Conservation (phyloP, 2,329 filamentous ascomycete genomes). For the Cladobotryum mycophilum region DNA sequence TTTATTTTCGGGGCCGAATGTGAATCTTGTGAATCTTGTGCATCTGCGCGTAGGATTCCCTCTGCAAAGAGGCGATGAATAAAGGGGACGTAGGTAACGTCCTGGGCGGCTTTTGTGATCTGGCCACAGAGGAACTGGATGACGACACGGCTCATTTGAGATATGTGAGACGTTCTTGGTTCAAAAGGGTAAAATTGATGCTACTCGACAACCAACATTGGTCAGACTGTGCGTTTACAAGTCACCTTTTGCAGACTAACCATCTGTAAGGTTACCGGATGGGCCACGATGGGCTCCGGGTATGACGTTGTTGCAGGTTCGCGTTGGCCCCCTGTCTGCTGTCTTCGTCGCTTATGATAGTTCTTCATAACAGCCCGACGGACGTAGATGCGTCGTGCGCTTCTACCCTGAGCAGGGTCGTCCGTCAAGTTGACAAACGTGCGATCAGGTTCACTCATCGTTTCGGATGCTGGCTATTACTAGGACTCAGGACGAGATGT, state of each 20-base stretch:
- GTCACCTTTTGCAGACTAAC: no score
- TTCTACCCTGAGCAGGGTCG: conserved; percentile 1
- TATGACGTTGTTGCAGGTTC: not conserved
- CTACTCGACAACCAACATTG: no score
- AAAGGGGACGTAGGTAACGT: conserved; percentile 1
- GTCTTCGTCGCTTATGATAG: conserved; percentile 4
- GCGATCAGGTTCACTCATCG: not conserved
- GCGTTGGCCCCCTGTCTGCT: not conserved
- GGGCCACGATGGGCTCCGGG: no score
- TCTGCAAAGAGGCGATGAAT: not conserved
- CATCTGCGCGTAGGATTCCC: no score
- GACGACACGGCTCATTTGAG: conserved; percentile 2
- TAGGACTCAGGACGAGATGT: no score
- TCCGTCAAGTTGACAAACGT: conserved; percentile 7
- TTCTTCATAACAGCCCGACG: conserved; percentile 8
- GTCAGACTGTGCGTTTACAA: no score
- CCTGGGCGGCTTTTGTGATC: conserved; percentile 1
- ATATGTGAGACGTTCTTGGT: not conserved
- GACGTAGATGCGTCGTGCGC: conserved; percentile 4
- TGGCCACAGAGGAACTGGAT: conserved; percentile 3
- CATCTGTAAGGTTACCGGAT: no score
- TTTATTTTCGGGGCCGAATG: no score
- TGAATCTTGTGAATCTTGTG: no score
- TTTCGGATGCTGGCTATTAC: no score
- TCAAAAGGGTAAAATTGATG: conserved; percentile 2